Evolutionary conservation across 768 basidiomycete species (phyloP), one percentile per base, ranked within the genome.

Genomic region (Cyathus striatus): DNA sequence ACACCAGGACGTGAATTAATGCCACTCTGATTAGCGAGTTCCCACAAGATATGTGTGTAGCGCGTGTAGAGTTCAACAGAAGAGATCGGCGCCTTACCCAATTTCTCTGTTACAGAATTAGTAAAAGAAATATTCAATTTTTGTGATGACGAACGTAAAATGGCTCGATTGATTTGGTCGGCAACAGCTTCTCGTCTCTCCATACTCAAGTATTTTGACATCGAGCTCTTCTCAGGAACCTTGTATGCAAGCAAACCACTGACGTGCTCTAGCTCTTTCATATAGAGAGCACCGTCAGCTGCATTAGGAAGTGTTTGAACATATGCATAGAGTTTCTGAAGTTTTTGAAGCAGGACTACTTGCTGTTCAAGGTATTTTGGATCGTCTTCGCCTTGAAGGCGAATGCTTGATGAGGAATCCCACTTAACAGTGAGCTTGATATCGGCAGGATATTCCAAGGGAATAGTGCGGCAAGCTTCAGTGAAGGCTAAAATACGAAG

Each of bases 401-500:
- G 13, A 37, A 44, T 21, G 24, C 42, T 36, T n/a, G 45, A 25
- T 41, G 46, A 44, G 20, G 41, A 42, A 14, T 51, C 49, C 17
- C 44, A 7, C 27, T 56, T 45, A n/a, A n/a, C n/a, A n/a, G n/a
- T n/a, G n/a, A n/a, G n/a, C n/a, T n/a, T n/a, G n/a, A n/a, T n/a
- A n/a, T n/a, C n/a, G 20, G 64, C 49, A 26, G 61, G 60, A 52
- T 73, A 75, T 3, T 64, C 63, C 14, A 90, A 70, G 3, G 88
- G 86, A 10, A 76, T 58, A 2, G 86, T 85, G 22, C 91, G 80
- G 49, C 90, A 81, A 17, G 83, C 76, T 61, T 97, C 94, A 54
- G 89, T 82, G 65, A 96, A 97, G 2, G 79, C 78, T 32, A 87
- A 82, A 38, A 96, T 88, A 39, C 84, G 85, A 27, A 97, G 80